phyloP scores from a whole-genome alignment of 352 stramenopile species.

The Plasmopara viticola region DNA sequence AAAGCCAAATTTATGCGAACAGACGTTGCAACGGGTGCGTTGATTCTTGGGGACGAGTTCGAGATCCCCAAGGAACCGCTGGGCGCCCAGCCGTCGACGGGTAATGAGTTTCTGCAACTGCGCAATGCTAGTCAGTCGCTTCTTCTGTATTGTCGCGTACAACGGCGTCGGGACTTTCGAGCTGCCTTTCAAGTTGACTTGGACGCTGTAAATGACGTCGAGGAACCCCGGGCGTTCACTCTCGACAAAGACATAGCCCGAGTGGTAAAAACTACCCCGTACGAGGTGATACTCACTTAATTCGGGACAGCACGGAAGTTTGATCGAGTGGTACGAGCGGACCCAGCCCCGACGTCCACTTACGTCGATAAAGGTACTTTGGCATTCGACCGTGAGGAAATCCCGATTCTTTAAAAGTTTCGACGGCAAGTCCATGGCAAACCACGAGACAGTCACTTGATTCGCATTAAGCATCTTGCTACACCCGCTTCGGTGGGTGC shows the following conservation, averaged over 20 bases:
- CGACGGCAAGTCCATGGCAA: constrained; percentile 41
- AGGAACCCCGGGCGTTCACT: constrained; percentile 50
- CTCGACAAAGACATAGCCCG: constrained; percentile 69
- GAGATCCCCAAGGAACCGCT: constrained; percentile 56
- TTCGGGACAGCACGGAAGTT: constrained; percentile 55
- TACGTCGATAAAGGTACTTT: constrained; percentile 60
- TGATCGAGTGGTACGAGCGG: constrained; percentile 64
- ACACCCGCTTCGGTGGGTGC: constrained; percentile 7
- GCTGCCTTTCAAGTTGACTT: constrained; percentile 64
- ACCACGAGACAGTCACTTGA: constrained; percentile 71
- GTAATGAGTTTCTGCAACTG: constrained; percentile 46
- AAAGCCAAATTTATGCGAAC: constrained; percentile 46
- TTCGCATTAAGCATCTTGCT: constrained; percentile 40
- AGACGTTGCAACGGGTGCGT: constrained; percentile 54
- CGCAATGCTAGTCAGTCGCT: constrained; percentile 38
- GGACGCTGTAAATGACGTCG: constrained; percentile 52
- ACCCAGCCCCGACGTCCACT: constrained; percentile 61
- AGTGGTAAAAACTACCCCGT: constrained; percentile 62
- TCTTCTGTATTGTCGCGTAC: constrained; percentile 51
- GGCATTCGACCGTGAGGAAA: constrained; percentile 69
- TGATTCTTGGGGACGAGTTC: constrained; percentile 57
- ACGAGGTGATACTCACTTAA: constrained; percentile 44
- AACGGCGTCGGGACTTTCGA: constrained; percentile 37
- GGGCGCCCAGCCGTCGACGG: constrained; percentile 38
- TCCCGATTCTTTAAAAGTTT: constrained; percentile 63